Conservation (phyloP, 352 stramenopile species). For the Phytophthora pisi region DNA sequence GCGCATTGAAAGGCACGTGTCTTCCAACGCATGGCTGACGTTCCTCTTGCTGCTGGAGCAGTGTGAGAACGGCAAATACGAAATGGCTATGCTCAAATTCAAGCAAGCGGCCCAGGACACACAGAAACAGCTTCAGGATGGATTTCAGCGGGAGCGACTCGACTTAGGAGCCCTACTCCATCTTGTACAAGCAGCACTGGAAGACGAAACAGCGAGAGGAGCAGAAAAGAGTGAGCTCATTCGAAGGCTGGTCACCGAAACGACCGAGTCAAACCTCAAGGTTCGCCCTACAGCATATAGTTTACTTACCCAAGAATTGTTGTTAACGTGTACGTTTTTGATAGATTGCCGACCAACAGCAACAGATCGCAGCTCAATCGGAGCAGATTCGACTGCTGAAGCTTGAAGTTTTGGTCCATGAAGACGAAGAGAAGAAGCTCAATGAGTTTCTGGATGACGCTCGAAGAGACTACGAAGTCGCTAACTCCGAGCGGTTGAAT, state of each 20-base stretch:
- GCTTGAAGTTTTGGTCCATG: constrained; percentile 72
- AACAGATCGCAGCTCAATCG: constrained; percentile 26
- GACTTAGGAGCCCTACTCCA: constrained; percentile 43
- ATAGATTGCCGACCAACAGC: constrained; percentile 53
- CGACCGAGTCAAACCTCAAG: constrained; percentile 39
- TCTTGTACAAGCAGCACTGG: constrained; percentile 33
- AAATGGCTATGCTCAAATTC: constrained; percentile 89
- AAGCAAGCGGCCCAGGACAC: constrained; percentile 70
- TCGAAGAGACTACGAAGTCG: constrained; percentile 66
- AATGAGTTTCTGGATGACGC: constrained; percentile 65
- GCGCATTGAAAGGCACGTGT: constrained; percentile 73
- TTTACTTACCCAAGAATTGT: too few relatives aligned
- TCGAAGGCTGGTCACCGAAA: constrained; percentile 50
- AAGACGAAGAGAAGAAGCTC: constrained; percentile 68
- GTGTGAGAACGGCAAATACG: constrained; percentile 81
- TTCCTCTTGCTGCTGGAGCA: constrained; percentile 81
- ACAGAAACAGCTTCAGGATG: constrained; percentile 57
- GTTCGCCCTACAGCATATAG: constrained; percentile 13
- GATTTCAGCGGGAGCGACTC: constrained; percentile 46
- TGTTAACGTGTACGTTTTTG: background rate
- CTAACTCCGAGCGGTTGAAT: constrained; percentile 70
- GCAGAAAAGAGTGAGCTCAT: constrained; percentile 58
- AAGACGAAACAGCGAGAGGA: constrained; percentile 43
- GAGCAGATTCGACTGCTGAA: constrained; percentile 68
- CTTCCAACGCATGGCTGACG: constrained; percentile 78